These are phyloP conservation scores for Emergomyces pasteurianus DNA, from an alignment of 2,329 filamentous ascomycete species.

Conservation along the genomic window DNA sequence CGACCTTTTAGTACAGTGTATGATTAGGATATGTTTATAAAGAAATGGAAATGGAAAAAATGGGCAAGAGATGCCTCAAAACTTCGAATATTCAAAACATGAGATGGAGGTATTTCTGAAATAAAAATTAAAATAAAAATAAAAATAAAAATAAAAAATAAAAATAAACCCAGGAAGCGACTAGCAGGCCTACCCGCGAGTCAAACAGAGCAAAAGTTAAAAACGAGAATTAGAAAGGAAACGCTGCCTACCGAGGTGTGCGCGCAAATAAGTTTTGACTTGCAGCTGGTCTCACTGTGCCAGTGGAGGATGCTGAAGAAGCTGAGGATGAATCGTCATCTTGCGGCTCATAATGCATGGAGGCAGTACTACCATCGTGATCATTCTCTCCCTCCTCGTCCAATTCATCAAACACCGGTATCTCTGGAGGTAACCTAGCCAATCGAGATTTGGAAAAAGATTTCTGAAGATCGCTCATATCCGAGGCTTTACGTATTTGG, in stretches of 20 bases:
- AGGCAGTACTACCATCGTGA: constrained; percentile 14
- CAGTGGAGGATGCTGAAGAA: constrained; percentile 83
- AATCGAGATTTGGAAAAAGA: constrained; percentile 68
- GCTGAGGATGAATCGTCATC: constrained; percentile 59
- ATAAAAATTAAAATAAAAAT: too few species aligned
- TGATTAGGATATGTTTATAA: background rate
- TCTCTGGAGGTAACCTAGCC: constrained; percentile 46
- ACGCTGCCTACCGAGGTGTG: constrained; percentile 47
- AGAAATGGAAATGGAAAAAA: background rate
- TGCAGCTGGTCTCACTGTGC: constrained; percentile 74
- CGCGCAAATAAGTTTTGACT: constrained; percentile 62
- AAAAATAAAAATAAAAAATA: too few species aligned
- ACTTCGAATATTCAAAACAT: background rate
- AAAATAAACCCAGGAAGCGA: constrained; percentile 3
- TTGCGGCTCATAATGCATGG: constrained; percentile 15
- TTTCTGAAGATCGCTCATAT: constrained; percentile 72
- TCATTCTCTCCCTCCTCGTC: constrained; percentile 23
- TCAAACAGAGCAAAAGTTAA: background rate
- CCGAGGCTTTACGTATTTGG: background rate
- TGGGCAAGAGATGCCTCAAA: background rate
- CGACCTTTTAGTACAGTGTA: constrained; percentile 1
- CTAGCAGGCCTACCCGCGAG: background rate
- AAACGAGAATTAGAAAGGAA: background rate
- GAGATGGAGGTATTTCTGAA: too few species aligned
- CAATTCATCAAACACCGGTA: constrained; percentile 34